Evolutionary conservation across 2,329 filamentous ascomycete species (phyloP).

Genomic region (Leptographium galeiforme): DNA sequence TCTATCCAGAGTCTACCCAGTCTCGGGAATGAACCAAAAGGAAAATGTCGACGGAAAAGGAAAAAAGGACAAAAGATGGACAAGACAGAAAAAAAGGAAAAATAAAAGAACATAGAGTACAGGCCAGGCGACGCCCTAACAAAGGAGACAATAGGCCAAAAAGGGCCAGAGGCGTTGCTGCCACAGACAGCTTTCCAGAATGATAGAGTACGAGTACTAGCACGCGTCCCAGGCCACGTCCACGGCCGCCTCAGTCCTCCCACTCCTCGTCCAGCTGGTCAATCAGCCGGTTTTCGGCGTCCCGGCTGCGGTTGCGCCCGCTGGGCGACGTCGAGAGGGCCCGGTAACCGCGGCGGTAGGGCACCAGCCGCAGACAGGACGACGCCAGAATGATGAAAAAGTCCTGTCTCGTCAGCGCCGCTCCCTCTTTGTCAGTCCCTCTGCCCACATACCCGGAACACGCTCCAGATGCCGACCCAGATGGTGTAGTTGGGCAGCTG

Average conservation of each 20-base stretch:
- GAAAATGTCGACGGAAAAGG: background rate
- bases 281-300: conserved; percentile 88
- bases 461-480: conserved; percentile 78
- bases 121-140: background rate
- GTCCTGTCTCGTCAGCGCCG: conserved; percentile 28
- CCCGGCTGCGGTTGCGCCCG: conserved; percentile 37
- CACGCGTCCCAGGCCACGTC: background rate
- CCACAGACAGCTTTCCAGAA: background rate
- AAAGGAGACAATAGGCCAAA: background rate
- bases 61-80: background rate
- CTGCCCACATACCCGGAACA: conserved; percentile 58
- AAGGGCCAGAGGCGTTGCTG: background rate
- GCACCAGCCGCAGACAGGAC: conserved; percentile 54
- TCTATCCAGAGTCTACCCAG: background rate
- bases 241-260: conserved; percentile 49
- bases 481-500: conserved; percentile 89
- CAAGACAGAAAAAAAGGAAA: background rate
- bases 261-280: conserved; percentile 95
- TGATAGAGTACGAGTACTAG: background rate
- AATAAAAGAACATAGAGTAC: background rate
- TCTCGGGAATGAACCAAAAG: background rate
- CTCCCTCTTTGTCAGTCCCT: background rate
- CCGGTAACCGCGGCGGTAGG: conserved; percentile 53
- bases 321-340: conserved; percentile 43
- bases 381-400: conserved; percentile 55